Evolutionary conservation across 371 early-diverging fungal species (phyloP), one percentile per base, ranked within the genome.

Genomic region (Mucor indicus): DNA sequence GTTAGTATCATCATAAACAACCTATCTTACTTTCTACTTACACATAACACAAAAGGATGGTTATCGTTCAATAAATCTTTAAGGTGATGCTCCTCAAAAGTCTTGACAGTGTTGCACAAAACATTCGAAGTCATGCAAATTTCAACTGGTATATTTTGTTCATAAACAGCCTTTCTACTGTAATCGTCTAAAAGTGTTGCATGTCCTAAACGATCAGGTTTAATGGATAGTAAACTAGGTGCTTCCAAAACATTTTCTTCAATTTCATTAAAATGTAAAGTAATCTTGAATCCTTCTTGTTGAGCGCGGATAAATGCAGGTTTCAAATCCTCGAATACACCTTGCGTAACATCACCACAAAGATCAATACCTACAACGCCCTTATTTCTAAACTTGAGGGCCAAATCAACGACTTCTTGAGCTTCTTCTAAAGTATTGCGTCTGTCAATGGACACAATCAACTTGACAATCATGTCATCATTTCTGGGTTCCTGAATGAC

Each of bases 71-170:
- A 56, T 1, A 73, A 59, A 4, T 75, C 77, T 40, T 64, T 69
- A 38, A 84, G 41, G 48, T 82, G 84, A 52, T 86, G 86, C 5
- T 68, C 70, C 30, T 71, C 68, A 50, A 62, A 69, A 16, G 57
- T 48, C 1, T 55, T 35, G 0, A 79, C 81, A 0, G 85, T 84
- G 39, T 80, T 77, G 46, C 80, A 68, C 7, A 82, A 31, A 1
- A 86, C 44, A 44, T 86, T 86, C n/a, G 83, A 81, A 7, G 85
- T 79, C 74, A 85, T 70, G 50, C 86, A 86, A 0, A 81, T 64
- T 51, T 86, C 86, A 20, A 86, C 55, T 6, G 82, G 81, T 19
- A 80, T 74, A 13, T 55, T 31, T 4, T 64, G 40, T 9, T 51
- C 40, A 44, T 66, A 67, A 8, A 86, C 67, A 2, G 22, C 47